A percentile compares a stretch with the other conserved stretches of the same genome.
These are phyloP conservation scores for Quercus alba DNA, from an alignment of 306 rosid genomes.

Conservation along the genomic window DNA sequence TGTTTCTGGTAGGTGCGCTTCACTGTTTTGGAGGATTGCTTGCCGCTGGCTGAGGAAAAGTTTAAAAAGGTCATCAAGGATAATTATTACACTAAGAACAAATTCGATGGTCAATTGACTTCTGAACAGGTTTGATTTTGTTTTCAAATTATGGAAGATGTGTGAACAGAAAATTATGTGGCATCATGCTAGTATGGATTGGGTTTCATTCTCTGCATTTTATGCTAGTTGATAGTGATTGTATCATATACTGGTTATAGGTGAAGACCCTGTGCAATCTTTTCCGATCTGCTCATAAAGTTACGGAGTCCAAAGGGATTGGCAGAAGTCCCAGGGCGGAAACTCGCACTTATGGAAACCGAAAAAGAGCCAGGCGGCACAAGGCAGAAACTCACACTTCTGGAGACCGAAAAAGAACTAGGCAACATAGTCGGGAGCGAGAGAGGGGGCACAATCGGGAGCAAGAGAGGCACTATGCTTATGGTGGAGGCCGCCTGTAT, in stretches of 20 bases:
- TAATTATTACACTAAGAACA: not conserved
- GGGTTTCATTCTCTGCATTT: not conserved
- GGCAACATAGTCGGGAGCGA: not conserved
- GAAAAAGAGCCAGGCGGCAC: not conserved
- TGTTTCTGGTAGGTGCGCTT: slow-evolving; percentile 3
- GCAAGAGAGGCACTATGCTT: not conserved
- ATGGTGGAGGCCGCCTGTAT: not conserved
- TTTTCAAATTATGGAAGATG: not conserved
- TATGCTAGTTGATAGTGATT: not conserved
- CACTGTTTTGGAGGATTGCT: not conserved
- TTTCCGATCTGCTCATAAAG: not conserved
- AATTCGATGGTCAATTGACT: slow-evolving; percentile 1
- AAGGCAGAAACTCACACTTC: not conserved
- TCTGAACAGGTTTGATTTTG: slow-evolving; percentile 4
- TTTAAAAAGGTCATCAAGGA: not conserved
- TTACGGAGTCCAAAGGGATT: not conserved
- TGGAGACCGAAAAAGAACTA: not conserved
- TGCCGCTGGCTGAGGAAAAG: not conserved
- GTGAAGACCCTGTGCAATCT: slow-evolving; percentile 11
- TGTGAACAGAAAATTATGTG: not conserved
- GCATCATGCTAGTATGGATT: not conserved
- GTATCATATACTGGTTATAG: not conserved
- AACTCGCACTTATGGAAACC: not conserved
- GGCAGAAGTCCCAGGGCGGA: not conserved
- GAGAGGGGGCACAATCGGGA: not conserved